Conservation (phyloP, 202 grass and related monocot species). For the Panicum hallii region DNA sequence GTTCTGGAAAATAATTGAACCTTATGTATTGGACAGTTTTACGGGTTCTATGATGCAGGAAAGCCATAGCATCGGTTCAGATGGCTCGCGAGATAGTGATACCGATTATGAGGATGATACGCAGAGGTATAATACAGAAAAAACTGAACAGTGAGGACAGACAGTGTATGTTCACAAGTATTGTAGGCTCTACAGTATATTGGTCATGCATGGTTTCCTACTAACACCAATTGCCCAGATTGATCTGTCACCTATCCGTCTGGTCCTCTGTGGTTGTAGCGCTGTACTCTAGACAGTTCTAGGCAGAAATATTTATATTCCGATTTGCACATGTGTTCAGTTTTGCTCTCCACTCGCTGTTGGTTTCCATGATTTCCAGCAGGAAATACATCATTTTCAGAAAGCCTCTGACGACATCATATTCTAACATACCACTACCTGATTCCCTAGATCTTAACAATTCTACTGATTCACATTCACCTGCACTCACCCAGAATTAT, state of each 20-base stretch:
- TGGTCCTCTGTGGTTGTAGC: not conserved
- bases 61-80: conserved; percentile 9
- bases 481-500: not conserved
- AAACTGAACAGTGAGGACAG: not conserved
- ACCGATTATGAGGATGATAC: conserved; percentile 51
- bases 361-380: not conserved
- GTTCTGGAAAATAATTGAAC: conserved; percentile 74
- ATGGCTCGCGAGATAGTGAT: conserved; percentile 43
- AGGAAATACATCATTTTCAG: conserved; percentile 11
- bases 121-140: not conserved
- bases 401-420: not conserved
- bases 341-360: not conserved
- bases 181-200: conserved; percentile 2
- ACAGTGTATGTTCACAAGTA: not conserved
- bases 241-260: conserved; percentile 26
- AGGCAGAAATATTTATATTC: conserved; percentile 8
- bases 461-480: conserved; percentile 7
- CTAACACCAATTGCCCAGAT: conserved; percentile 19
- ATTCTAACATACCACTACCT: conserved; percentile 22
- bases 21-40: conserved; percentile 70
- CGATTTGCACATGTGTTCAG: conserved; percentile 14
- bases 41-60: conserved; percentile 24
- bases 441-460: not conserved
- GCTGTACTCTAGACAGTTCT: conserved; percentile 31
- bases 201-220: not conserved